These are phyloP conservation scores for Aphanomyces euteiches DNA, from an alignment of 352 stramenopile genomes.

Conservation along the genomic window DNA sequence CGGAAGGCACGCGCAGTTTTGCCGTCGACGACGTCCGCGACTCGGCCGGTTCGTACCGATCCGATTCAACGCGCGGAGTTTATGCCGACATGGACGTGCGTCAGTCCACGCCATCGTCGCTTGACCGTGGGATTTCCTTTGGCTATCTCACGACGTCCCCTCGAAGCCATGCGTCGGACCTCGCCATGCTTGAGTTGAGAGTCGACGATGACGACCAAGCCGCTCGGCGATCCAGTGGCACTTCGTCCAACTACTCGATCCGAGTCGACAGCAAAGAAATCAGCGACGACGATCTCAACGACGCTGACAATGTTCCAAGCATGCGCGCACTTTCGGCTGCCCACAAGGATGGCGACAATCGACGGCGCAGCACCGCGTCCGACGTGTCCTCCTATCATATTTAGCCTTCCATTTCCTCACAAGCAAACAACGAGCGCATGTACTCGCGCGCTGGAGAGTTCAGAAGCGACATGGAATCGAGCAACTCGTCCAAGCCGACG, in stretches of 20 bases:
- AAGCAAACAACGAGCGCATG: no score
- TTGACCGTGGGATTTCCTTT: background rate
- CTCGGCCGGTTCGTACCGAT: background rate
- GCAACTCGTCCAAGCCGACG: background rate
- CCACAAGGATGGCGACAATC: background rate
- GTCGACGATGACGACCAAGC: background rate
- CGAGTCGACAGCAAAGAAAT: background rate
- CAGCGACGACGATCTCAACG: background rate
- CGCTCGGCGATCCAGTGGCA: constrained; percentile 3
- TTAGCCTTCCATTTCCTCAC: background rate
- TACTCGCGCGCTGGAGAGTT: constrained; percentile 1
- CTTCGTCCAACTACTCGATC: constrained; percentile 13
- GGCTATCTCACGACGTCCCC: constrained; percentile 4
- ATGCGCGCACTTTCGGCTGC: background rate
- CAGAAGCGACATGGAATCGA: background rate
- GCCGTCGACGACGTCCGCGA: constrained; percentile 4
- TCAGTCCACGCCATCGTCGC: background rate
- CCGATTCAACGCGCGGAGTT: background rate
- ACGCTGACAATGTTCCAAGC: background rate
- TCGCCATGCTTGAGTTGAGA: constrained; percentile 6
- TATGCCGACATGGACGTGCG: background rate
- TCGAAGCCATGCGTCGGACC: background rate
- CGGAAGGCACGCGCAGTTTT: background rate
- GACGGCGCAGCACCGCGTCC: background rate
- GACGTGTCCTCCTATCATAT: constrained; percentile 20